Base-by-base conservation (phyloP, 805 yeast species). In the Ascoidea rubescens region DNA sequence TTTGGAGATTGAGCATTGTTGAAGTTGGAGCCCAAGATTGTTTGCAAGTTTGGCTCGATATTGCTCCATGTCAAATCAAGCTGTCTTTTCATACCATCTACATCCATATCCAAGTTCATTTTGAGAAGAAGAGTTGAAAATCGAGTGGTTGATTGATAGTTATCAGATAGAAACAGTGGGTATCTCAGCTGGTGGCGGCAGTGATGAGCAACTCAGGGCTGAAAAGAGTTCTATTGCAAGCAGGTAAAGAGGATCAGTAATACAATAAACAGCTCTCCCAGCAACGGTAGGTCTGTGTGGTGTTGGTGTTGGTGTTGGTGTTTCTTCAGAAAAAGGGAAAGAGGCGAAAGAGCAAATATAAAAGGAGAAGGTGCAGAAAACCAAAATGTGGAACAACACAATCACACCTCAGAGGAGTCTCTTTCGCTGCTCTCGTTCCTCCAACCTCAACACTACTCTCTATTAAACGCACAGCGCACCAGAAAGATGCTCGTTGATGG, bases 41-140 rank as follows among this genome's bases (percentile, higher is more conserved):
- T 76, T 58, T 78, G 77, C 44, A 86, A 67, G 2, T 88, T 87
- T 2, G 95, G 91, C 60, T 85, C 87, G 50, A 86, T 84, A 61
- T 78, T 82, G 52, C 72, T 66, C 95, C 95, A 86, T 1, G 93
- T 85, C 32, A 84, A 81, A 48, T 74, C 74, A 56, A 82, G 67
- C 62, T 80, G 84, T 58, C 78, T 80, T 4, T 82, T 5, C 32
- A 16, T 73, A 52, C 74, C 73, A 46, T 42, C 10, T 14, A 58
- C 58, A 8, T 46, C 14, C 50, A 51, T 51, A 31, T 21, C 47
- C 47, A 45, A 42, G 3, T 42, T 14, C 45, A 42, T 14, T 14
- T 14, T n/a, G 16, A 14, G 3, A 42, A 42, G 16, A 14, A 14
- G n/a, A 42, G 3, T 2, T 14, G 14, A 14, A 42, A 14, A 14